Percentiles rank a stretch among this genome's conserved stretches.
These are phyloP conservation scores for Pseudomicrostroma phylloplanum DNA, from an alignment of 1,284 basidiomycete genomes.

Conservation along the genomic window DNA sequence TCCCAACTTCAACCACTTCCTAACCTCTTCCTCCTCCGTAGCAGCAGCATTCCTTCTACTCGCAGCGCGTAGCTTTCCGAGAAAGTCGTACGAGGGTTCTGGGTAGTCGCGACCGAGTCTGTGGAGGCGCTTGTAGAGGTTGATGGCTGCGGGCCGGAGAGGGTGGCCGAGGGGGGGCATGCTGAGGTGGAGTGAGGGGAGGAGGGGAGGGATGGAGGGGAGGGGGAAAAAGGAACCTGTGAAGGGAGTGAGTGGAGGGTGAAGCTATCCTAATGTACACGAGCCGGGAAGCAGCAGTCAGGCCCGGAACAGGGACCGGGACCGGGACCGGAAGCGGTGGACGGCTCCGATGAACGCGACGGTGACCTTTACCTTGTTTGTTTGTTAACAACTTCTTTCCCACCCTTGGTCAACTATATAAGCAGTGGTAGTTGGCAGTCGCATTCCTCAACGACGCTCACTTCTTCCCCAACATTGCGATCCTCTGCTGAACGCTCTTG, in stretches of 20 bases:
- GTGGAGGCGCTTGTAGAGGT: conserved; percentile 47
- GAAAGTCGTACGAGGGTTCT: conserved; percentile 46
- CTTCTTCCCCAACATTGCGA: too few relatives aligned
- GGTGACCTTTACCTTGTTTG: too few relatives aligned
- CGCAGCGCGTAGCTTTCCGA: conserved; percentile 41
- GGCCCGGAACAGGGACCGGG: too few relatives aligned
- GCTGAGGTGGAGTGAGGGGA: not conserved
- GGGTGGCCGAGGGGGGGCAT: conserved; percentile 47
- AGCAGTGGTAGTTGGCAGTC: too few relatives aligned
- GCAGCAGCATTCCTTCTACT: conserved; percentile 38
- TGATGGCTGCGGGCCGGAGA: conserved; percentile 41
- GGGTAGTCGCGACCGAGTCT: conserved; percentile 48
- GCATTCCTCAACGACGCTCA: too few relatives aligned
- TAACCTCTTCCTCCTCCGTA: conserved; percentile 42
- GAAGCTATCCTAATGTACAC: not conserved
- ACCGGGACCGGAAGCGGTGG: too few relatives aligned
- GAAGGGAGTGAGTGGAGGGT: not conserved
- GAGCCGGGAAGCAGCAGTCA: too few relatives aligned
- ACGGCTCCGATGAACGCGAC: too few relatives aligned
- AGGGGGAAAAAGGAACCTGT: not conserved
- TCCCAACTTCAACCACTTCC: conserved; percentile 38
- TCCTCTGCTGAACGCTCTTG: too few relatives aligned
- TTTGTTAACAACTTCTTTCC: too few relatives aligned
- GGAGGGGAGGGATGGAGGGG: not conserved
- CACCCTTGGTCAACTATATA: too few relatives aligned